Conservation (phyloP, 306 rosid species). For the Astragalus glycyphyllos region DNA sequence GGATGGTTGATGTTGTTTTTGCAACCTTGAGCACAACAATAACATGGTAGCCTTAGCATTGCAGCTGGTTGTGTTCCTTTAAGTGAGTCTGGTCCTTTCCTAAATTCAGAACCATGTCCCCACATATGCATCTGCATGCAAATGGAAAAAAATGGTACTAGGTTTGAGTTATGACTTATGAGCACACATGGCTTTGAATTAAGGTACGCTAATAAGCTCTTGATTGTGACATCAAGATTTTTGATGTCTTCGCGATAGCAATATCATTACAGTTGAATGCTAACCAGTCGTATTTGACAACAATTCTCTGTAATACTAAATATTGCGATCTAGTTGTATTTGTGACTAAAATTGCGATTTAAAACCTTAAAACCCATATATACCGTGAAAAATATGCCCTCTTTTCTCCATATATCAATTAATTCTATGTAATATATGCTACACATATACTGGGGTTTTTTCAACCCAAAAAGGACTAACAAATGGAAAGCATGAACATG, state of each 20-base stretch:
- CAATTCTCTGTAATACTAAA: too few relatives aligned
- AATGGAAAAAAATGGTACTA: not conserved
- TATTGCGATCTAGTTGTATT: too few relatives aligned
- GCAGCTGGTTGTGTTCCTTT: conserved; percentile 95
- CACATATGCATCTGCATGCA: conserved; percentile 94
- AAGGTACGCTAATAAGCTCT: too few relatives aligned
- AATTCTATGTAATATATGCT: not conserved
- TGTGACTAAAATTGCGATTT: too few relatives aligned
- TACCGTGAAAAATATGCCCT: too few relatives aligned
- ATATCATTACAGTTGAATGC: too few relatives aligned
- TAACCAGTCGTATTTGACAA: too few relatives aligned
- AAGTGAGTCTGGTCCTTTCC: conserved; percentile 91
- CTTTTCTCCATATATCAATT: too few relatives aligned
- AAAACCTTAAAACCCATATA: too few relatives aligned
- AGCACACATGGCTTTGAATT: not conserved
- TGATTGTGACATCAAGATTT: too few relatives aligned
- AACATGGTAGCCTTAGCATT: conserved; percentile 93
- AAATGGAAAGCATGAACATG: conserved; percentile 23
- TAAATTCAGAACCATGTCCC: conserved; percentile 94
- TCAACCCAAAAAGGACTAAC: not conserved
- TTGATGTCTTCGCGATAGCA: too few relatives aligned
- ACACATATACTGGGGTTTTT: not conserved
- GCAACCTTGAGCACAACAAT: conserved; percentile 93
- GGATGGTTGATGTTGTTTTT: conserved; percentile 96
- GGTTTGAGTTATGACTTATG: not conserved